Evolutionary conservation across 1,284 basidiomycete genomes (phyloP), one percentile per base, ranked within the genome.

Genomic region (Ustilago nuda): DNA sequence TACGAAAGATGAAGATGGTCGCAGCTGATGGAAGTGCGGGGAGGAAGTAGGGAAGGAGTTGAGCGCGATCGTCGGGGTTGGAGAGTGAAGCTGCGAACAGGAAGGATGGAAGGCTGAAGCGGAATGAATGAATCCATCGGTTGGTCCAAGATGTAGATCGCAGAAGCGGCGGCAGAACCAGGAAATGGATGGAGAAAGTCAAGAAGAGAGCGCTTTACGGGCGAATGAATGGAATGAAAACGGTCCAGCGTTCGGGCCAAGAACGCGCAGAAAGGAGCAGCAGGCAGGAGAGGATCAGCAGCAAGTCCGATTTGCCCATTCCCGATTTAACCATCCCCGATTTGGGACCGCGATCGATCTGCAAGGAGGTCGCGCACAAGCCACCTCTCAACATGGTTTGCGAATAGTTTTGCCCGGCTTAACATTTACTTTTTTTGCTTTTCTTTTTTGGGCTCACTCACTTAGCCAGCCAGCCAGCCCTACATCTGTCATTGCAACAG

Each of bases 71-170:
- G 43, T 6, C 17, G 30, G 43, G 17, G 45, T 4, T 5, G 23
- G 8, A n/a, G 30, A 33, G 50, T 6, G 33, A 45, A 30, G 55
- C 23, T 45, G 41, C 19, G 19, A 27, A 27, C 23, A n/a, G 43
- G 19, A 57, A 57, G 43, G 43, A 57, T 17, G 32, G 30, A 48
- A 36, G 27, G 39, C 43, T 7, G 15, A 46, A 36, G 15, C 56
- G 33, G 56, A 57, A 57, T 43, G 23, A 27, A 27, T 27, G 23
- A 27, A 27, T 27, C 23, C 23, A 3, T 27, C 23, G 23, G 23
- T 27, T 32, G 56, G 56, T 48, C 32, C 30, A 56, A 27, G 39
- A 39, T 56, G 39, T 41, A 41, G 55, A 57, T 57, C 43, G 43
- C 32, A 46, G 43, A 45, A 30, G 23, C 48, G 15, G 37, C 37